These are phyloP conservation scores for Annulohypoxylon nitens DNA, from an alignment of 495 filamentous ascomycete species.

Conservation along the genomic window DNA sequence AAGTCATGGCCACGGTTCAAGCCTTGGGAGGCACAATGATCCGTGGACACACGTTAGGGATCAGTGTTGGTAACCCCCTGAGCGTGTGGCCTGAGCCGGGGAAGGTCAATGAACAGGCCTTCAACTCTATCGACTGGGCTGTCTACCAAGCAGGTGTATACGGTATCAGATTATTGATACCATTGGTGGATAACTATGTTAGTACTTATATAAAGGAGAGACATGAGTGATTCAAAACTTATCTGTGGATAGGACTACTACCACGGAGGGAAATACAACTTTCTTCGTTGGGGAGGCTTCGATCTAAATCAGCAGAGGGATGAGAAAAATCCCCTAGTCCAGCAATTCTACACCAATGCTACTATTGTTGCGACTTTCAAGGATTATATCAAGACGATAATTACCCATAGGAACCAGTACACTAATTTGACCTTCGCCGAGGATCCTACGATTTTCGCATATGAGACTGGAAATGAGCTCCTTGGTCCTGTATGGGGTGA, in stretches of 20 bases:
- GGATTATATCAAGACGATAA: slow-evolving; percentile 62
- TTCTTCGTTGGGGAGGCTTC: slow-evolving; percentile 66
- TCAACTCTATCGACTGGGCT: slow-evolving; percentile 67
- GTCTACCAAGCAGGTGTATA: slow-evolving; percentile 65
- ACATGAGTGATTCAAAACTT: slow-evolving; percentile 22
- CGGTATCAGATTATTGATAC: slow-evolving; percentile 64
- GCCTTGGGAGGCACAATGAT: slow-evolving; percentile 67
- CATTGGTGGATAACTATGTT: slow-evolving; percentile 63
- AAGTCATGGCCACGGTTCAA: slow-evolving; percentile 65
- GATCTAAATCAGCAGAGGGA: slow-evolving; percentile 57
- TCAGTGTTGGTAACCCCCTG: slow-evolving; percentile 67
- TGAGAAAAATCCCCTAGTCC: slow-evolving; percentile 56
- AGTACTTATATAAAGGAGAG: slow-evolving; percentile 25
- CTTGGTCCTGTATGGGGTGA: slow-evolving; percentile 63
- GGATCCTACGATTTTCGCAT: slow-evolving; percentile 69
- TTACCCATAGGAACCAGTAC: slow-evolving; percentile 66
- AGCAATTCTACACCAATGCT: slow-evolving; percentile 67
- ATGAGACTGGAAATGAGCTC: slow-evolving; percentile 69
- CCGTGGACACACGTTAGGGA: slow-evolving; percentile 66
- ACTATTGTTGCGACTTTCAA: slow-evolving; percentile 64
- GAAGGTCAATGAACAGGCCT: slow-evolving; percentile 62
- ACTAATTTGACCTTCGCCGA: slow-evolving; percentile 68
- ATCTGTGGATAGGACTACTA: slow-evolving; percentile 63
- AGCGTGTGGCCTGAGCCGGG: slow-evolving; percentile 61
- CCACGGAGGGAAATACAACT: slow-evolving; percentile 70